Base-by-base conservation (phyloP, 2,329 filamentous ascomycete species). In the Keithomyces neogunnii region DNA sequence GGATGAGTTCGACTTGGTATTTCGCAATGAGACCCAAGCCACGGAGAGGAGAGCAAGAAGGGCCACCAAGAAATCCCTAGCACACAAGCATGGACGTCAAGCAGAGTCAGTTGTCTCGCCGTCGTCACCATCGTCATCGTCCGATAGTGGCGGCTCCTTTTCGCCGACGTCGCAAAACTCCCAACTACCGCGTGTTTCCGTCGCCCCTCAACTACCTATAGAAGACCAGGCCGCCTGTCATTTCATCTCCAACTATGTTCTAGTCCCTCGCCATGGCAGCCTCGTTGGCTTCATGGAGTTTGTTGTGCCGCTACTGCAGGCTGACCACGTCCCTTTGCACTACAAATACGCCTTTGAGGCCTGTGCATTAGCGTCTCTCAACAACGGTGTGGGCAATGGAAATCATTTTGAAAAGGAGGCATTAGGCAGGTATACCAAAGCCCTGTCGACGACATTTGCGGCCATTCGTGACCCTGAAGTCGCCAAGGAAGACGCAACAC, bases 1-100 rank as follows among this genome's bases (percentile, higher is more conserved):
- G 63, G 81, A 86, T 61, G 83, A 86, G 57, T 86, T 88, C 58
- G 85, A 88, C 59, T 69, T 88, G 29, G 78, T 88, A 50, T 86
- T 88, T 59, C 81, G 85, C 51, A 85, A 88, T 63, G 84, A 88
- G 68, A 88, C 84, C 31, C 78, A 80, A 57, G 82, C 83, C 1
- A 85, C 84, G 35, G 82, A 83, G 60, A 74, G 78, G 55, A 76
- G 82, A 60, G 82, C 80, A 13, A 75, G 76, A 51, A 81, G 77
- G 60, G 74, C 76, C 42, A 77, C 66, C 63, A 74, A 70, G 62
- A 81, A 78, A 57, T 66, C 68, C 2, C 57, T 68, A 36, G 62
- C 63, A 10, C 64, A 67, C 30, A 76, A 66, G 57, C 54, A 55
- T 59, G 30, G 65, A 59, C 45, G 67, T 61, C 51, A 59, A 59